A percentile compares a stretch with the other conserved stretches of the same genome.
phyloP scores from a whole-genome alignment of 169 alveolate genomes.

The Theileria orientalis region DNA sequence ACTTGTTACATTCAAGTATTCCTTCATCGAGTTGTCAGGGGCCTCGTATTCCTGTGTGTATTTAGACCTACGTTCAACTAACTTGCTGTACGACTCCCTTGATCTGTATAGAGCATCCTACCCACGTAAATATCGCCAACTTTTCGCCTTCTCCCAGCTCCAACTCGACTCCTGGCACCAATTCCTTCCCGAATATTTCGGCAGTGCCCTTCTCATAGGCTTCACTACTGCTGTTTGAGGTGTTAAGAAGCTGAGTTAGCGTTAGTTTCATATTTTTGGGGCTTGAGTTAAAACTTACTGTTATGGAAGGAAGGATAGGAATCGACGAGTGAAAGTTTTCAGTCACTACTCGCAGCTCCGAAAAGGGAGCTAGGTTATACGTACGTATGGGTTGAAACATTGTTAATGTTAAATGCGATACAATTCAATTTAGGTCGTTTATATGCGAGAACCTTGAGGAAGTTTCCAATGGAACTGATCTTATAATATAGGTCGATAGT shows the following conservation, averaged over 20 bases:
- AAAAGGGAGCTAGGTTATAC: slow-evolving; percentile 37
- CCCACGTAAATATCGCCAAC: slow-evolving; percentile 84
- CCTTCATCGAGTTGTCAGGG: slow-evolving; percentile 80
- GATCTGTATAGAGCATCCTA: slow-evolving; percentile 84
- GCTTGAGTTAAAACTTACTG: slow-evolving; percentile 10
- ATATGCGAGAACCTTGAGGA: too few species aligned
- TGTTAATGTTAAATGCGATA: neutral
- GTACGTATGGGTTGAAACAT: slow-evolving; percentile 48
- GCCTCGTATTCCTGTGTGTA: slow-evolving; percentile 80
- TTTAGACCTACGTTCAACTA: neutral
- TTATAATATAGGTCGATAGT: too few species aligned
- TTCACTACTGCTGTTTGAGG: slow-evolving; percentile 16
- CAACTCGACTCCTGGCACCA: slow-evolving; percentile 80
- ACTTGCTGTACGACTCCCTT: slow-evolving; percentile 81
- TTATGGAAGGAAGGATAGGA: slow-evolving; percentile 32
- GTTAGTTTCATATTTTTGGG: neutral
- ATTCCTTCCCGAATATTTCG: slow-evolving; percentile 82
- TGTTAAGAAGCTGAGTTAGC: neutral
- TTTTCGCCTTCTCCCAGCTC: slow-evolving; percentile 74
- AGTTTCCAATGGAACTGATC: too few species aligned
- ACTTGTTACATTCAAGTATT: slow-evolving; percentile 73
- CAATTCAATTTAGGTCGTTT: neutral
- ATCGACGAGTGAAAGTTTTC: slow-evolving; percentile 3
- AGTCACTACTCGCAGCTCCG: slow-evolving; percentile 57
- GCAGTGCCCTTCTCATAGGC: slow-evolving; percentile 71